These are phyloP conservation scores for Deakozyma indianensis DNA, from an alignment of 805 yeast species.

Conservation along the genomic window DNA sequence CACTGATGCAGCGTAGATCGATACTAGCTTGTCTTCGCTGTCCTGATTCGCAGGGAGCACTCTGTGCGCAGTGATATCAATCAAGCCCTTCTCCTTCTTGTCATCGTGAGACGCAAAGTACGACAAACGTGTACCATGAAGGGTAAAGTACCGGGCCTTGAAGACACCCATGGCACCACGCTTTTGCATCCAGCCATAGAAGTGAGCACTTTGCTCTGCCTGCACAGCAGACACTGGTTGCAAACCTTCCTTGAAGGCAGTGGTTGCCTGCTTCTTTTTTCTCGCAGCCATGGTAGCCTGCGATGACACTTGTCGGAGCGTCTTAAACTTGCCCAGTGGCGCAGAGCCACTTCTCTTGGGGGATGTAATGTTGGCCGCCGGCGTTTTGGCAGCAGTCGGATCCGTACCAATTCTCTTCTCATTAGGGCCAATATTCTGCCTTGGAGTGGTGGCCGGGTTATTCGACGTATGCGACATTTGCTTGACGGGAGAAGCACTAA, in stretches of 20 bases:
- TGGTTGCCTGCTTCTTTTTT: conserved; percentile 23
- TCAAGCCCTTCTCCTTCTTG: conserved; percentile 75
- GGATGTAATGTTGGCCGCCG: neutral
- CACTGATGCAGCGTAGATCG: conserved; percentile 81
- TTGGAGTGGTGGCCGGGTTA: conserved; percentile 3
- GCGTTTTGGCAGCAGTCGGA: conserved; percentile 3
- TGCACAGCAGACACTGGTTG: conserved; percentile 59
- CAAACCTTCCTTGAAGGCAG: conserved; percentile 60
- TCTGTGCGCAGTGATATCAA: conserved; percentile 89
- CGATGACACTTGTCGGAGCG: conserved; percentile 39
- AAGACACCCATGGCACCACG: conserved; percentile 77
- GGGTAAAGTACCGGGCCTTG: conserved; percentile 73
- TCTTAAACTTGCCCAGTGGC: conserved; percentile 24
- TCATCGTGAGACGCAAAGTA: conserved; percentile 73
- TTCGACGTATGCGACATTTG: conserved; percentile 9
- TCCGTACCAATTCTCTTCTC: conserved; percentile 7
- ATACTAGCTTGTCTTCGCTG: conserved; percentile 63
- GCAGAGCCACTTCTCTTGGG: conserved; percentile 1
- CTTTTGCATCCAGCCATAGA: conserved; percentile 93
- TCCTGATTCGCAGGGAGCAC: conserved; percentile 67
- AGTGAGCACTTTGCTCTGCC: conserved; percentile 60
- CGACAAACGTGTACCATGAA: conserved; percentile 87
- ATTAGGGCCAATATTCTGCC: conserved; percentile 6
- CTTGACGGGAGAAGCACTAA: conserved; percentile 7
- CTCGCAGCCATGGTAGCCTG: conserved; percentile 25